Conservation (phyloP, 257 asterid genomes). For the Petrea volubilis region DNA sequence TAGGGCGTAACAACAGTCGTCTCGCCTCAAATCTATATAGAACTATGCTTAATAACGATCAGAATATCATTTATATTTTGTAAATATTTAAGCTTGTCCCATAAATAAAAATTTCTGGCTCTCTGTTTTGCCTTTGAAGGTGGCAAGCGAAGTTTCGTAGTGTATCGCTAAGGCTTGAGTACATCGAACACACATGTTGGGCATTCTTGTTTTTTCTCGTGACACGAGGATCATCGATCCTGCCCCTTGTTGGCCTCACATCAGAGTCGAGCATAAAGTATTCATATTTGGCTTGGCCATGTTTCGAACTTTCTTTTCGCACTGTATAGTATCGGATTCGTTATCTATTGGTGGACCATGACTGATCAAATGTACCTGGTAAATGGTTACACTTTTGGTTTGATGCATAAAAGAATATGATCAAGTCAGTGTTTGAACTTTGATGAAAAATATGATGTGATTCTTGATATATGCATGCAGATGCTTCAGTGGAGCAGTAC, state of each 20-base stretch:
- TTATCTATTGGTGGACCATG: conserved; percentile 57
- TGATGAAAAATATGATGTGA: not conserved
- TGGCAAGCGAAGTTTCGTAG: conserved; percentile 55
- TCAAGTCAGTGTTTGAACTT: not conserved
- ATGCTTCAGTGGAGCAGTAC: conserved; percentile 60
- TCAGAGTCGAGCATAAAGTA: conserved; percentile 74
- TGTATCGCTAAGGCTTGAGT: conserved; percentile 48
- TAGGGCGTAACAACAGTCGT: no score
- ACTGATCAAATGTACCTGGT: conserved; percentile 52
- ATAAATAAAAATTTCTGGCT: no score
- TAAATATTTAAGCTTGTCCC: no score
- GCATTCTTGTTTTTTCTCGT: conserved; percentile 65
- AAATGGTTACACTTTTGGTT: not conserved
- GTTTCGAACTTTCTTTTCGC: conserved; percentile 46
- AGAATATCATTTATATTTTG: no score
- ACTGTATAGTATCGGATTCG: conserved; percentile 52
- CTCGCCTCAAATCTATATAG: no score
- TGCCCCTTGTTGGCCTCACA: conserved; percentile 63
- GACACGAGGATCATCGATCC: conserved; percentile 61
- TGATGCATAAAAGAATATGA: no score
- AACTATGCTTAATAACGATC: no score
- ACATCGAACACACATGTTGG: conserved; percentile 55
- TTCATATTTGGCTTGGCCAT: conserved; percentile 78
- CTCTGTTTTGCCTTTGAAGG: conserved; percentile 24
- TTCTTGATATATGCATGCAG: conserved; percentile 28